Evolutionary conservation across 2,329 filamentous ascomycete genomes (phyloP).

Genomic region (Drechslerella stenobrocha): DNA sequence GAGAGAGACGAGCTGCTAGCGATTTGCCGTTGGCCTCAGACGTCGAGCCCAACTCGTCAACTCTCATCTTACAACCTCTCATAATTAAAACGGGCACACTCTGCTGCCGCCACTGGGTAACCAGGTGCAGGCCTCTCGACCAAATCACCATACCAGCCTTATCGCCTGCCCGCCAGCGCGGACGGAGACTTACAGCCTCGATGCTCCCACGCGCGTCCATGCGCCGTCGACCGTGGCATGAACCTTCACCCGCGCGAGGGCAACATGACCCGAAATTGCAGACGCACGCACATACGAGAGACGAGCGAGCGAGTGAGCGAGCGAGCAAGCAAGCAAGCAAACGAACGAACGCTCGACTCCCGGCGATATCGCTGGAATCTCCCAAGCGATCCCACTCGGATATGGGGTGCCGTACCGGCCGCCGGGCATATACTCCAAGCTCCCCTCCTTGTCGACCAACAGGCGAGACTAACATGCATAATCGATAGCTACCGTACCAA

Average conservation of each 20-base stretch:
- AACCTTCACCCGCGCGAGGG: not conserved
- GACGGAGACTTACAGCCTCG: conserved; percentile 3
- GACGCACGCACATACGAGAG: conserved; percentile 2
- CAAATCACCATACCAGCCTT: conserved; percentile 4
- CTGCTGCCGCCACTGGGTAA: not conserved
- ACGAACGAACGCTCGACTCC: not conserved
- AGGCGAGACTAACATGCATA: no score
- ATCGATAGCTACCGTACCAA: not conserved
- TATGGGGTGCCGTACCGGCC: no score
- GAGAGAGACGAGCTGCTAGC: not conserved
- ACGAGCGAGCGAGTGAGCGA: not conserved
- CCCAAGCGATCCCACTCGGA: no score
- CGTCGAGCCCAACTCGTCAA: no score
- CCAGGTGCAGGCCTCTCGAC: not conserved
- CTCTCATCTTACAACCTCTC: no score
- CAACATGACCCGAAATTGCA: conserved; percentile 4
- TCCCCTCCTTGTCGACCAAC: no score
- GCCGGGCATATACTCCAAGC: no score
- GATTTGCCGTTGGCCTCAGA: conserved; percentile 1
- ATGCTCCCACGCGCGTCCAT: not conserved
- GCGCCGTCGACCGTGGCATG: not conserved
- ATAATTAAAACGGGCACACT: not conserved
- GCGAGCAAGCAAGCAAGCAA: no score
- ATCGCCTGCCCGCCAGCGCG: not conserved
- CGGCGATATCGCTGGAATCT: no score